Base-by-base conservation (phyloP, 2,329 filamentous ascomycete species). In the Scedosporium minutisporum region DNA sequence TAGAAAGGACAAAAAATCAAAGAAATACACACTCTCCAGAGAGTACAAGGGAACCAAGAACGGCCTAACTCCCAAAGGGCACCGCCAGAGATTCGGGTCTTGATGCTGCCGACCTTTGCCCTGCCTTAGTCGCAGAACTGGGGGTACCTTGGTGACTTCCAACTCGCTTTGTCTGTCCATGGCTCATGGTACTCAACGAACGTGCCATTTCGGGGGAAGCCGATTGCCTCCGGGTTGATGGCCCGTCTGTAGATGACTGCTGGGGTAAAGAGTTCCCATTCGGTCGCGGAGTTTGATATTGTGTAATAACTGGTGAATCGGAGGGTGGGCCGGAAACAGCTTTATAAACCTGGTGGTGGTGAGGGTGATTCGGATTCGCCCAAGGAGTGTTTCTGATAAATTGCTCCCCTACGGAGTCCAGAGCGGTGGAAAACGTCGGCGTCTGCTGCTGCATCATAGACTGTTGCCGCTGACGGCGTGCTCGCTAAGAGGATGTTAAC, bases 381-480 rank as follows among this genome's bases (percentile, higher is more conserved):
- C 93, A 97, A 1, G 92, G 89, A 4, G 90, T 96, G 67, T 93
- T 88, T 70, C 96, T 90, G 62, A 96, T 82, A 68, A 95, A 96
- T 66, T 93, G 89, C 73, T 96, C 91, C 68, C 90, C 90, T 25
- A 90, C 90, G 46, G 88, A 83, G 69, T 84, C 82, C 64, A 85
- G 74, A 18, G 23, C 57, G 21, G 21, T 46, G 27, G 61, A 27
- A 53, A 58, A 33, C 10, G 21, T 27, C 4, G 61, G 25, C 27
- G 23, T 58, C n/a, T 63, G 42, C 6, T 63, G 61, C 21, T 58
- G 57, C 41, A 46, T 27, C 33, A 58, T 58, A 4, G 55, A 53
- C 23, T 63, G 57, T 44, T 63, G 62, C 5, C 62, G 62, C 33
- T 63, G 62, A n/a, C 51, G 58, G 23, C 62, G 62, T 10, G 46